Evolutionary conservation across 305 asterid genomes (phyloP).

Genomic region (Fraxinus paxiana): DNA sequence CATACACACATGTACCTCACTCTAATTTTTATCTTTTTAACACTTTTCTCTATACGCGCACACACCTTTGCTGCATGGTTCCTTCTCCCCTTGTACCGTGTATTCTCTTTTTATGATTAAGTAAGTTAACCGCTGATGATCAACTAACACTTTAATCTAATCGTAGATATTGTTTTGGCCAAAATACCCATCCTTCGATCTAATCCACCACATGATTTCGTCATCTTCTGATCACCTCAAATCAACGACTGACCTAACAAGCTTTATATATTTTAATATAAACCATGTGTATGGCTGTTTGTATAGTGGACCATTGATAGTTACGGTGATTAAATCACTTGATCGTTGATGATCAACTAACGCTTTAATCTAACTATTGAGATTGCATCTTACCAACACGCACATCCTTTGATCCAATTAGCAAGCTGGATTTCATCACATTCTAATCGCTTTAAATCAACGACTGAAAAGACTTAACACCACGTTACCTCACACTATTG

Average conservation of each 20-base stretch:
- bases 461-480: not conserved
- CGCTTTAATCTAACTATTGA: not conserved
- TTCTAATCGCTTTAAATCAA: not conserved
- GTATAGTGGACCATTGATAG: not conserved
- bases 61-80: not conserved
- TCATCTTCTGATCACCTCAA: not conserved
- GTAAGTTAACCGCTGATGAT: not conserved
- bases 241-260: not conserved
- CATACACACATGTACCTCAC: not conserved
- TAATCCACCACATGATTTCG: not conserved
- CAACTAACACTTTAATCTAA: not conserved
- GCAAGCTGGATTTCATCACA: not conserved
- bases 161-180: not conserved
- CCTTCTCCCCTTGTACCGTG: not conserved
- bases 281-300: not conserved
- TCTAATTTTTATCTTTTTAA: not conserved
- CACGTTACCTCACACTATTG: not conserved
- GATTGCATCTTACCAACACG: not conserved
- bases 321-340: not conserved
- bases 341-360: not conserved
- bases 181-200: not conserved
- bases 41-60: not conserved
- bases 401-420: not conserved
- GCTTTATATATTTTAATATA: not conserved
- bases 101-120: not conserved